Evolutionary conservation across 164 flowering plant genomes (phyloP), one percentile per base, ranked within the genome.

Genomic region (Chimonanthus praecox): DNA sequence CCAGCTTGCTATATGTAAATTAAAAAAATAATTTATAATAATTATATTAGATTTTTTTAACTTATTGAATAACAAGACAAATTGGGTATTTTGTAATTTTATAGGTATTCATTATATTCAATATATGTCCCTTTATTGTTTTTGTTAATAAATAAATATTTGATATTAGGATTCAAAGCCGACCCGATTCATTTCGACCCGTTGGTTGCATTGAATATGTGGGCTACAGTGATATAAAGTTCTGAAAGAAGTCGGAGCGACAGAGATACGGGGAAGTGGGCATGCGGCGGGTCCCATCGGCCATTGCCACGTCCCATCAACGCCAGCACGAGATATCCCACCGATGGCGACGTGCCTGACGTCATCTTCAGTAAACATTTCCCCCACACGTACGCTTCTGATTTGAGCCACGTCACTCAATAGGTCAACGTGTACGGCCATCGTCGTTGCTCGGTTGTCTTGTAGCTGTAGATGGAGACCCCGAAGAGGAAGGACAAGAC

Each of bases 241-340:
- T 5, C 16, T 13, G 13, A 51, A 9, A 8, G 15, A 13, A 54
- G 16, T n/a, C 58, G 11, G 15, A 48, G 70, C 16, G 51, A 68
- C 58, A 68, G 44, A 68, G 70, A 68, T 68, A 47, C 11, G 51
- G 10, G 58, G 51, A 18, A 66, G 69, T 45, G 47, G 47, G 16
- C 49, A 6, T 68, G 54, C 51, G n/a, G 45, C 7, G 70, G 58
- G 5, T 43, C 58, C 70, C 45, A 68, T 6, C 16, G 48, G 7
- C 33, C 10, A 5, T 18, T 7, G 70, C 47, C 33, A 68, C 51
- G 70, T 68, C 70, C 21, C 69, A 66, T 46, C 69, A 9, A 13
- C 5, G 11, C 21, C 8, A 4, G 18, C 54, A 68, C 8, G 54
- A 68, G 54, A 68, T n/a, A 16, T 68, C 58, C 54, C 10, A 1